A percentile compares a stretch with the other conserved stretches of the same genome.
Conservation (phyloP, 768 basidiomycete species). For the Lactarius tabidus region DNA sequence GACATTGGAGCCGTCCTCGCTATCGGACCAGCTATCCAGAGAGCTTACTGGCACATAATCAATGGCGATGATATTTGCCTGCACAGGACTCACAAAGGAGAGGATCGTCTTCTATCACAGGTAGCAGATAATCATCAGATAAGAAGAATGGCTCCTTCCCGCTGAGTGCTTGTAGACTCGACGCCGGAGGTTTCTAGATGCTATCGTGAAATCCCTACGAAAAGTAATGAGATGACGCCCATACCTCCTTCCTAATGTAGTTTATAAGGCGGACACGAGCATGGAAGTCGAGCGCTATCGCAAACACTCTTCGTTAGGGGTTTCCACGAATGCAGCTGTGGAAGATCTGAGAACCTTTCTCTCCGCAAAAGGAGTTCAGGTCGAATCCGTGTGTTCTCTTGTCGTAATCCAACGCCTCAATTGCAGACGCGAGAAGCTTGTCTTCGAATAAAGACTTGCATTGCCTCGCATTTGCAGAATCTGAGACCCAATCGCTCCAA, state of each 20-base stretch:
- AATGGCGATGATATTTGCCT: neutral
- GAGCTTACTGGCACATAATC: slow-evolving; percentile 45
- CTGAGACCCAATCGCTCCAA: slow-evolving; percentile 80
- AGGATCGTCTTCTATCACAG: slow-evolving; percentile 81
- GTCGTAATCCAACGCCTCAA: slow-evolving; percentile 62
- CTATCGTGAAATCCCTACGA: neutral
- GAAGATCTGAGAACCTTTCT: slow-evolving; percentile 46
- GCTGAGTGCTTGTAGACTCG: slow-evolving; percentile 44
- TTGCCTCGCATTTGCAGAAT: slow-evolving; percentile 46
- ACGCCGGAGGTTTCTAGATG: slow-evolving; percentile 41
- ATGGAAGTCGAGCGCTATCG: slow-evolving; percentile 70
- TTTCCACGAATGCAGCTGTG: neutral
- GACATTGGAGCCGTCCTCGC: slow-evolving; percentile 46
- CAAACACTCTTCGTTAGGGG: slow-evolving; percentile 13
- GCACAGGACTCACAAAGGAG: slow-evolving; percentile 67
- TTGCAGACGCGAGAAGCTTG: slow-evolving; percentile 51
- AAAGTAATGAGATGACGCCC: slow-evolving; percentile 2
- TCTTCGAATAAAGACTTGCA: slow-evolving; percentile 78
- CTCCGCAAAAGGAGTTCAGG: slow-evolving; percentile 45
- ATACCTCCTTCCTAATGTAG: slow-evolving; percentile 74
- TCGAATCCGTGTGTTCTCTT: slow-evolving; percentile 57
- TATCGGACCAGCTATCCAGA: slow-evolving; percentile 73
- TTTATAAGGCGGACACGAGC: slow-evolving; percentile 81
- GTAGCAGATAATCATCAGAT: slow-evolving; percentile 78
- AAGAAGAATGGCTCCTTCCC: slow-evolving; percentile 60